Evolutionary conservation across 176 grass and related monocot genomes (phyloP).

Genomic region (Carex pumila): DNA sequence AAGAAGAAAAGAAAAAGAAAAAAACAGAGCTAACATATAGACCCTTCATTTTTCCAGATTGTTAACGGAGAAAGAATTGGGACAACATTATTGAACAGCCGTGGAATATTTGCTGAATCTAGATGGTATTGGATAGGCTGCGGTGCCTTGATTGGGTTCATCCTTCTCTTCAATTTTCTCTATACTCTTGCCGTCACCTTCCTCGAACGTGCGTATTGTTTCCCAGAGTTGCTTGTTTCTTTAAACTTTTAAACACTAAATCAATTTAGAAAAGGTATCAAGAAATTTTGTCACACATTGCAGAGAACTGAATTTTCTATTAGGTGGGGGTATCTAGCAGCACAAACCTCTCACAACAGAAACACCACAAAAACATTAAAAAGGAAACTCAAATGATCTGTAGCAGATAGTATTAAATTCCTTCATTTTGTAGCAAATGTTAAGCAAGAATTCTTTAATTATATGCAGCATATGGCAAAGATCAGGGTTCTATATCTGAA

Average conservation of each 20-base stretch:
- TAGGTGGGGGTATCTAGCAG: too few relatives aligned
- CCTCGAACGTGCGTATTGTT: conserved; percentile 34
- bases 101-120: conserved; percentile 75
- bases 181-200: conserved; percentile 61
- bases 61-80: conserved; percentile 44
- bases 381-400: background rate
- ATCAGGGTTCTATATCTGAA: conserved; percentile 58
- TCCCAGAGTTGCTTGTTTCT: background rate
- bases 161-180: conserved; percentile 72
- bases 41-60: background rate
- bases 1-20: too few relatives aligned
- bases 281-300: background rate
- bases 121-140: conserved; percentile 95
- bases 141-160: conserved; percentile 65
- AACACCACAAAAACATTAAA: background rate
- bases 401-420: background rate
- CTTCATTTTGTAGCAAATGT: background rate
- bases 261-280: background rate
- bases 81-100: conserved; percentile 41
- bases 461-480: conserved; percentile 64
- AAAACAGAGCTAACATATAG: background rate
- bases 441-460: background rate
- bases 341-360: too few relatives aligned
- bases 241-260: background rate
- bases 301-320: background rate